These are phyloP conservation scores for Rhodotorula glutinis DNA, from an alignment of 1,284 basidiomycete genomes.

Conservation along the genomic window DNA sequence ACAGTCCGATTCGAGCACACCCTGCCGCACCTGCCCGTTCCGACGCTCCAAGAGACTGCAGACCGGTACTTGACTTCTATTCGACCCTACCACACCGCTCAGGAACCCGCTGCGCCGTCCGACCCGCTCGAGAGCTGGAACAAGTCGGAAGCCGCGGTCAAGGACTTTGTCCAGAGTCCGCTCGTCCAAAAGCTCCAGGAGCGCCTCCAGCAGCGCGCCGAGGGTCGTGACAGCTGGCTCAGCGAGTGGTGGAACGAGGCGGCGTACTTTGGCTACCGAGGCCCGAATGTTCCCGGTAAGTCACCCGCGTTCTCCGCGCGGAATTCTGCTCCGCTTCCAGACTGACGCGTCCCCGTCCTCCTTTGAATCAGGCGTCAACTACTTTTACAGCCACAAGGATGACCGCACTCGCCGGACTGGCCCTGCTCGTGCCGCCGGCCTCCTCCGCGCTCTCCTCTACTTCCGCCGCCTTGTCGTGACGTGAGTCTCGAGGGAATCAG, in stretches of 20 bases:
- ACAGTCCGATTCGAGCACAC: slow-evolving; percentile 56
- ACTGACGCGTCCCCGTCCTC: background rate
- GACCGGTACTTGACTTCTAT: slow-evolving; percentile 82
- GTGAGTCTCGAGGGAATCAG: slow-evolving; percentile 52
- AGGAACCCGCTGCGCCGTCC: slow-evolving; percentile 49
- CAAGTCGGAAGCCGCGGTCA: slow-evolving; percentile 54
- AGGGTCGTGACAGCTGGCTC: slow-evolving; percentile 72
- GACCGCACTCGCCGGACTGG: slow-evolving; percentile 55
- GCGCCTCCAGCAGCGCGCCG: slow-evolving; percentile 70
- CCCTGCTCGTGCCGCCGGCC: slow-evolving; percentile 66
- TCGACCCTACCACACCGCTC: slow-evolving; percentile 65
- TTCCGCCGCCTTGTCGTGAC: slow-evolving; percentile 78
- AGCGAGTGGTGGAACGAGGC: slow-evolving; percentile 96
- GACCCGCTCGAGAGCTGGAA: slow-evolving; percentile 37
- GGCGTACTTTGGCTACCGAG: slow-evolving; percentile 62
- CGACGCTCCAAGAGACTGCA: slow-evolving; percentile 72
- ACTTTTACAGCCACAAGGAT: slow-evolving; percentile 88
- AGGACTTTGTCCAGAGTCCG: slow-evolving; percentile 67
- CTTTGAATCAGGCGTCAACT: slow-evolving; percentile 71
- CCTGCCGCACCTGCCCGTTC: slow-evolving; percentile 79
- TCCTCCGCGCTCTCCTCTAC: slow-evolving; percentile 76
- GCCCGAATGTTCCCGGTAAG: slow-evolving; percentile 48
- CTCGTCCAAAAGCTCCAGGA: slow-evolving; percentile 73
- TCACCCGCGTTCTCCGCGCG: background rate
- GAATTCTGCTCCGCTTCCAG: no score